phyloP scores from a whole-genome alignment of 2,329 filamentous ascomycete species.

The Monilinia laxa region DNA sequence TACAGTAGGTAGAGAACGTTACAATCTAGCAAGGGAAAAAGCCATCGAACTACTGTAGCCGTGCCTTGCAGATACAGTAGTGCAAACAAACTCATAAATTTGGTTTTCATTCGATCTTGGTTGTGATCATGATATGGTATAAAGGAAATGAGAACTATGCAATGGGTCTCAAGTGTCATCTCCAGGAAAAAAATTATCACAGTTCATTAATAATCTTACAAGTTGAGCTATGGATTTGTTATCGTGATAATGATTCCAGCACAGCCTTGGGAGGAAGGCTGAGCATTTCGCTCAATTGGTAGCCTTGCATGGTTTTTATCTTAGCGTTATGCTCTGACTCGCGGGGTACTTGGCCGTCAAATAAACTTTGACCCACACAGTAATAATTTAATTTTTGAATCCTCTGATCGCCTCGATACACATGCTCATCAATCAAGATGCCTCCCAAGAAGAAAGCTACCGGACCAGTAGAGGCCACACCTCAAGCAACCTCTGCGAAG shows the following conservation, averaged over 20 bases:
- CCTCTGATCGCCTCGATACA: constrained; percentile 1
- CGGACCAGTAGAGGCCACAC: constrained; percentile 18
- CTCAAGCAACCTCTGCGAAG: constrained; percentile 3
- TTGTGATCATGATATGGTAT: neutral
- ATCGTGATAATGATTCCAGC: neutral
- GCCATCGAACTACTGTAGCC: constrained; percentile 6
- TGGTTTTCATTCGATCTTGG: neutral
- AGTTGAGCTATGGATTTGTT: neutral
- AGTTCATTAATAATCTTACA: too few relatives aligned
- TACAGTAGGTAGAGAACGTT: neutral
- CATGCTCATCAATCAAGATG: constrained; percentile 16
- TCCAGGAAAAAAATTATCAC: too few relatives aligned
- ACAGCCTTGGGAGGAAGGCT: neutral
- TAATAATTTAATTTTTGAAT: constrained; percentile 20
- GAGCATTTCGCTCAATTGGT: neutral
- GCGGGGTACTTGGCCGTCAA: constrained; percentile 14
- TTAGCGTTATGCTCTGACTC: constrained; percentile 16
- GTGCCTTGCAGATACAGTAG: constrained; percentile 14
- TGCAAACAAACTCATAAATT: neutral
- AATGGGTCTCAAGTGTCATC: too few relatives aligned
- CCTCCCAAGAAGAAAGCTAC: constrained; percentile 24
- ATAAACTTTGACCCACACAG: constrained; percentile 18
- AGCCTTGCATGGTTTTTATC: constrained; percentile 13
- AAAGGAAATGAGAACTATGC: neutral
- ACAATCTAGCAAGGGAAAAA: neutral